These are phyloP conservation scores for Aristolochia fimbriata DNA, from an alignment of 164 flowering plant species.

Conservation along the genomic window DNA sequence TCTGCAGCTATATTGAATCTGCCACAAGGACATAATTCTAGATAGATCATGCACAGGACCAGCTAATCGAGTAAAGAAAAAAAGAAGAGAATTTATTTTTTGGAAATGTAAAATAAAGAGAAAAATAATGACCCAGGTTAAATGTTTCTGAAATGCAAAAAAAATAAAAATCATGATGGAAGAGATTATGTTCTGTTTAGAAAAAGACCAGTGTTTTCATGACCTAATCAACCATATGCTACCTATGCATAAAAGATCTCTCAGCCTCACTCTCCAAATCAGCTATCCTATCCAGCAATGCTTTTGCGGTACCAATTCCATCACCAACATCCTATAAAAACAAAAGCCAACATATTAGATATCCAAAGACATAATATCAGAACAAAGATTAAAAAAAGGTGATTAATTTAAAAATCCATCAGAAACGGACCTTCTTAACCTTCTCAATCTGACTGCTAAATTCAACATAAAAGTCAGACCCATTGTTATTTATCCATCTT, in stretches of 20 bases:
- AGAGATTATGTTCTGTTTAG: too few species aligned
- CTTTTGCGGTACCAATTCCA: conserved; percentile 85
- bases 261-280: conserved; percentile 82
- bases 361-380: background rate
- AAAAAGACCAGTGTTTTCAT: background rate
- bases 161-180: too few species aligned
- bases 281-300: conserved; percentile 69
- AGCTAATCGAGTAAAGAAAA: too few species aligned
- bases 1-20: conserved; percentile 98
- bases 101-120: background rate
- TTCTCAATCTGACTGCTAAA: conserved; percentile 31
- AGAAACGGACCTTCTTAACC: conserved; percentile 40
- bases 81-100: too few species aligned
- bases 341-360: background rate
- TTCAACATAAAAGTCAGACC: conserved; percentile 73
- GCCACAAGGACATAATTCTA: conserved; percentile 10
- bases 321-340: conserved; percentile 48
- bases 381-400: background rate
- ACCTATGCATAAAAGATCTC: conserved; percentile 98
- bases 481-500: conserved; percentile 75
- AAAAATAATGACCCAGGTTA: background rate
- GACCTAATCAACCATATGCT: conserved; percentile 3
- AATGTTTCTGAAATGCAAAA: too few species aligned
- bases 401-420: background rate
- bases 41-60: background rate